Percentiles rank a stretch among this genome's conserved stretches.
phyloP scores from a whole-genome alignment of 208 protist genomes.

The Crithidia sp. region DNA sequence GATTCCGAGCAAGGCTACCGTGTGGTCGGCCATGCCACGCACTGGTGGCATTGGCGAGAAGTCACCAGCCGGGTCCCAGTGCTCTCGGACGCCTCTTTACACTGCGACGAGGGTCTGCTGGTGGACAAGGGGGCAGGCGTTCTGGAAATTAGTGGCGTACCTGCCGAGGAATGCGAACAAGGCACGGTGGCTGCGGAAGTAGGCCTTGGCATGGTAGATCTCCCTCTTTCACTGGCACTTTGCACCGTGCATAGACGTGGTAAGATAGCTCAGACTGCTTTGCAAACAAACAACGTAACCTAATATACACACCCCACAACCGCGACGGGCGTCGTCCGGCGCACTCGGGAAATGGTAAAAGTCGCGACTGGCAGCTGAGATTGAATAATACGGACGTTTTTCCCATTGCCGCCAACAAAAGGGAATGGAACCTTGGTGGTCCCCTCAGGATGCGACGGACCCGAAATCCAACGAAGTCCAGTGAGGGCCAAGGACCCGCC shows the following conservation, averaged over 20 bases:
- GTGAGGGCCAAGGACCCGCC: background rate
- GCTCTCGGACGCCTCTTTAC: background rate
- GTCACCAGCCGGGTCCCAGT: background rate
- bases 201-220: background rate
- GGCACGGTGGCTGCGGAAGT: background rate
- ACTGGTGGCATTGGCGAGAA: background rate
- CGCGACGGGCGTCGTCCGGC: background rate
- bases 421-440: background rate
- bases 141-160: background rate
- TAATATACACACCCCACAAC: background rate
- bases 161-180: background rate
- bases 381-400: background rate
- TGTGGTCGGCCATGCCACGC: background rate
- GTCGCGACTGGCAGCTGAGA: background rate
- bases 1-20: background rate
- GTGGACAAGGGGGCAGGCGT: background rate
- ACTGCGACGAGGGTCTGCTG: background rate
- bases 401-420: background rate
- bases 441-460: background rate
- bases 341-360: background rate
- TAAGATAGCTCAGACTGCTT: background rate
- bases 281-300: background rate
- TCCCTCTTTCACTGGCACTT: background rate
- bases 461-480: background rate
- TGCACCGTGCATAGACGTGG: background rate